These are phyloP conservation scores for Curvularia verruculosa DNA, from an alignment of 2,329 filamentous ascomycete genomes.

Conservation along the genomic window DNA sequence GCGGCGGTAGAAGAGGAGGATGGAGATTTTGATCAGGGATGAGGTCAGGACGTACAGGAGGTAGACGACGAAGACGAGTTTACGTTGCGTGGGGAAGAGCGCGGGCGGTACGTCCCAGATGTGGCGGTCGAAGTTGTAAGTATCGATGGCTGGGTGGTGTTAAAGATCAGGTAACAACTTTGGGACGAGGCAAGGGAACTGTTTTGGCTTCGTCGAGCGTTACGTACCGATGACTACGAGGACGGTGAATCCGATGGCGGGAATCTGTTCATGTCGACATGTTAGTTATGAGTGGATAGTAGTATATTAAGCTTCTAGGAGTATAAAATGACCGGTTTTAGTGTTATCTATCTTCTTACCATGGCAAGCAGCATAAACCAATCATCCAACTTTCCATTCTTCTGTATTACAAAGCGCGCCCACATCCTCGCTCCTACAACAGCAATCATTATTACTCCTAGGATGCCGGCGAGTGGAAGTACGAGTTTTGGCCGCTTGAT, in stretches of 20 bases:
- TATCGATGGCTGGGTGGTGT: slow-evolving; percentile 1
- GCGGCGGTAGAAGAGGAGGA: slow-evolving; percentile 32
- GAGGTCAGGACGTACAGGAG: slow-evolving; percentile 19
- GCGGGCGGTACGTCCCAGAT: slow-evolving; percentile 23
- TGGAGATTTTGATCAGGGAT: slow-evolving; percentile 32
- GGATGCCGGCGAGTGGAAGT: slow-evolving; percentile 13
- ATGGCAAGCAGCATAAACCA: slow-evolving; percentile 26
- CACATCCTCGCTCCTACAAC: slow-evolving; percentile 20
- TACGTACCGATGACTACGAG: background rate
- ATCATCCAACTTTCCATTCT: slow-evolving; percentile 22
- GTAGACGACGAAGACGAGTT: slow-evolving; percentile 25
- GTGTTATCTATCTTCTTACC: background rate
- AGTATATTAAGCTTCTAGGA: background rate
- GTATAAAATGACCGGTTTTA: background rate
- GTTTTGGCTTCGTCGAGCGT: background rate
- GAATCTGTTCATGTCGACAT: slow-evolving; percentile 1
- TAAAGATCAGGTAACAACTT: background rate
- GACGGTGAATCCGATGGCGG: slow-evolving; percentile 4
- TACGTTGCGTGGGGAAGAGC: slow-evolving; percentile 14
- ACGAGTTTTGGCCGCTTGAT: slow-evolving; percentile 11
- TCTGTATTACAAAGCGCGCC: slow-evolving; percentile 20
- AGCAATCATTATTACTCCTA: slow-evolving; percentile 16
- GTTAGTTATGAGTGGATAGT: background rate
- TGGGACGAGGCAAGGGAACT: background rate
- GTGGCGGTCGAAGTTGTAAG: slow-evolving; percentile 18